Percentiles rank a stretch among this genome's conserved stretches.
Conservation (phyloP, 169 alveolate genomes). For the Babesia ovis region DNA sequence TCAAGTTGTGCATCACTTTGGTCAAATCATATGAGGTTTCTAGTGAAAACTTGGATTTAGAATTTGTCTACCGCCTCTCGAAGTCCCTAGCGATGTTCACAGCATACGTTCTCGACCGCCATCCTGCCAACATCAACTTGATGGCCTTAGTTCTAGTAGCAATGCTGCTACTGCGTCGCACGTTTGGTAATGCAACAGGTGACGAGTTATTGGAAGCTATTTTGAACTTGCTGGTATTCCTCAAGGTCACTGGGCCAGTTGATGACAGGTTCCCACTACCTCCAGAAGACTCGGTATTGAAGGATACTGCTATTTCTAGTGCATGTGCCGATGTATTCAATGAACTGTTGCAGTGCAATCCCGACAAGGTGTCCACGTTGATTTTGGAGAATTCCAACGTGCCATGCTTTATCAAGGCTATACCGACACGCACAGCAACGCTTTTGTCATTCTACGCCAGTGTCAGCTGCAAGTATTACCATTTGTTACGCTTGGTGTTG, state of each 20-base stretch:
- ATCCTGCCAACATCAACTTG: background rate
- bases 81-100: slow-evolving; percentile 18
- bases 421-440: background rate
- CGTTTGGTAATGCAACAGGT: slow-evolving; percentile 16
- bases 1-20: slow-evolving; percentile 15
- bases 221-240: slow-evolving; percentile 9
- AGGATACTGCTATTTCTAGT: background rate
- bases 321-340: slow-evolving; percentile 8
- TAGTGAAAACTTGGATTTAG: background rate
- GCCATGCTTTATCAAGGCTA: background rate
- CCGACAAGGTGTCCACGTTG: slow-evolving; percentile 11
- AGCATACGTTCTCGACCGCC: slow-evolving; percentile 9
- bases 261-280: slow-evolving; percentile 23
- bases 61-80: background rate
- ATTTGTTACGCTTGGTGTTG: slow-evolving; percentile 9
- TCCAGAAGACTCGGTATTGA: background rate
- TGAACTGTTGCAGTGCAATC: slow-evolving; percentile 11
- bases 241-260: background rate
- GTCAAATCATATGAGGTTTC: background rate
- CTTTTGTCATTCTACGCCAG: slow-evolving; percentile 33
- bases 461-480: slow-evolving; percentile 20
- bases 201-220: slow-evolving; percentile 44
- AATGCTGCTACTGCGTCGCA: slow-evolving; percentile 21
- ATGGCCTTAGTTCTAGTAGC: background rate
- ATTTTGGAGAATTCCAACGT: background rate